Percentiles rank a stretch among this genome's conserved stretches.
Conservation (phyloP, 345 rosid species). For the Camelina laxa region DNA sequence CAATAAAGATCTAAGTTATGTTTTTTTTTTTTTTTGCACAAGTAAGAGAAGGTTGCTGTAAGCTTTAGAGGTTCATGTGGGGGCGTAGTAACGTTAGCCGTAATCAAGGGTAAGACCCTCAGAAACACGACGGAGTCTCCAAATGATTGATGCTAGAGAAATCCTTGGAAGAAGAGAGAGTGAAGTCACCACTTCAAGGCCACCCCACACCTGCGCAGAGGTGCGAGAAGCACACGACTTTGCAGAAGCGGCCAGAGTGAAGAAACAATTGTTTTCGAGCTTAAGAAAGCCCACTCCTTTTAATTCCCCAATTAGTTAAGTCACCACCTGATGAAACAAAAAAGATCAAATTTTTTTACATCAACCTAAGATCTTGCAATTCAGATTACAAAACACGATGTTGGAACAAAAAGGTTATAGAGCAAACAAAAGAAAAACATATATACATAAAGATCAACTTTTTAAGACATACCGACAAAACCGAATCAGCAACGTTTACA, state of each 20-base stretch:
- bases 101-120: conserved; percentile 91
- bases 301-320: neutral
- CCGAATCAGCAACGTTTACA: conserved; percentile 15
- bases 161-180: conserved; percentile 68
- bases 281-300: conserved; percentile 51
- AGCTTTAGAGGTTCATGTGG: conserved; percentile 35
- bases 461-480: conserved; percentile 19
- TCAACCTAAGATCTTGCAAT: conserved; percentile 9
- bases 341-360: neutral
- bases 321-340: conserved; percentile 28
- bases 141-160: conserved; percentile 79
- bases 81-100: conserved; percentile 65
- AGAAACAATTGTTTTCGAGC: conserved; percentile 51
- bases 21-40: conserved; percentile 23
- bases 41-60: conserved; percentile 26
- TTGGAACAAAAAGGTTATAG: neutral
- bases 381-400: conserved; percentile 2
- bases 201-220: conserved; percentile 94
- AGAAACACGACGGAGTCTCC: conserved; percentile 91
- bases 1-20: conserved; percentile 32
- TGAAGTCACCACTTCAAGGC: conserved; percentile 54
- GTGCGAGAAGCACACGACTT: conserved; percentile 79
- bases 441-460: neutral
- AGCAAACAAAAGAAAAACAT: neutral
- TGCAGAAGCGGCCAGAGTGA: conserved; percentile 98